Evolutionary conservation across 495 filamentous ascomycete genomes (phyloP), one percentile per base, ranked within the genome.

Genomic region (Tuber microsphaerosporum): DNA sequence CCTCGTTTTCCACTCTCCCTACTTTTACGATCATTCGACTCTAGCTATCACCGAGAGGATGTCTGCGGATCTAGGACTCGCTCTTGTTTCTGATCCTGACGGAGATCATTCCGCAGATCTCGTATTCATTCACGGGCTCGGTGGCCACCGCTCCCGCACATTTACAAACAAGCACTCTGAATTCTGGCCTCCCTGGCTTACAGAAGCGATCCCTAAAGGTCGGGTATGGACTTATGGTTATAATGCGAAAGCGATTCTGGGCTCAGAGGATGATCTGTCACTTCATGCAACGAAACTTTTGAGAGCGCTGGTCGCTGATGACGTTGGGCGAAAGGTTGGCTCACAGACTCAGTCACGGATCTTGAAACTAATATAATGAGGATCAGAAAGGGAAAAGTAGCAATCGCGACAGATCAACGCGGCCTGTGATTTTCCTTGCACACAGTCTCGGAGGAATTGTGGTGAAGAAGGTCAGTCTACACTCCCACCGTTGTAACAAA

Each of bases 401-500:
- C 56, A 65, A 34, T 34, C 56, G 56, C 39, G 56, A 65, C 56
- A 65, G 56, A 65, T 26, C 56, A 26, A 16, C 44, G 48, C 65
- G 77, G 3, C 79, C 79, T 0, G 71, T 80, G n/a, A 51, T 80
- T 0, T 80, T 80, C 37, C 61, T 80, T 9, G 79, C 48, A 26
- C 77, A 80, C 56, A 79, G 76, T 17, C 78, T 80, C 41, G 78
- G 78, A 1, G 78, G 78, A 4, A 44, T 80, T 34, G 68, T 80
- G 1, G n/a, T 80, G 20, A 79, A 80, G 31, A 68, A 76, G 71
- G 79, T 79, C 43, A 72, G 73, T 72, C 26, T 9, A 19, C 43
- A 0, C 43, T 37, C 26, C 71, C 14, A 34, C 31, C 26, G 17
- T 19, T 34, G 26, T 8, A 12, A 19, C 56, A 34, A 10, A 2